Base-by-base conservation (phyloP, 805 yeast species). In the Candida silvicultrix region DNA sequence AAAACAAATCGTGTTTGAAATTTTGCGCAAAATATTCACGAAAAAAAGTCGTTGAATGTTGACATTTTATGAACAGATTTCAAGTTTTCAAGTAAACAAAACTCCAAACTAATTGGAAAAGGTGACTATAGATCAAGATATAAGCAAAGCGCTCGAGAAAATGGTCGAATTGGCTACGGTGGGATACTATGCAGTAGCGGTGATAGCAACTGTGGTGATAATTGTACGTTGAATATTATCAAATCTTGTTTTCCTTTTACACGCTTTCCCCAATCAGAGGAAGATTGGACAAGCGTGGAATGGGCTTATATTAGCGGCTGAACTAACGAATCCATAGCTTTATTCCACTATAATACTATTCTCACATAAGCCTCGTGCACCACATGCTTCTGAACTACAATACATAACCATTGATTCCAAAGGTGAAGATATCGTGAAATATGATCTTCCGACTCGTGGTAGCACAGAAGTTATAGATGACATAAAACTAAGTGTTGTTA, bases 401-500 rank as follows among this genome's bases (percentile, higher is more conserved):
- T 85, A 79, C 59, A 61, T 53, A 16, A 82, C 89, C 63, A 76
- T 66, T 70, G 52, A 45, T 43, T 66, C 42, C 25, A 55, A 40
- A 20, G 59, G 53, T 8, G 54, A 51, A 6, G 47, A 67, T 57
- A 62, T 62, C 25, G 56, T 66, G 53, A 66, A 77, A 51, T 47
- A 61, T 20, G 52, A 67, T 53, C 58, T 58, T 44, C 65, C 59
- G 43, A 42, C 49, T 47, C 54, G 50, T 10, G 48, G 47, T 12
- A 45, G 53, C 14, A 15, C 47, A 7, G 44, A 44, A 2, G 32
- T 44, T 12, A 40, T 45, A 5, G 71, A 69, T 34, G 70, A 62
- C 3, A 71, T 85, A 21, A 75, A 75, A 29, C 56, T 92, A 38
- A 80, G 94, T 22, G 83, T 94, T 22, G 89, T 94, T 7, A 78